Evolutionary conservation across 331 rosid species (phyloP).

Genomic region (Arachis monticola): DNA sequence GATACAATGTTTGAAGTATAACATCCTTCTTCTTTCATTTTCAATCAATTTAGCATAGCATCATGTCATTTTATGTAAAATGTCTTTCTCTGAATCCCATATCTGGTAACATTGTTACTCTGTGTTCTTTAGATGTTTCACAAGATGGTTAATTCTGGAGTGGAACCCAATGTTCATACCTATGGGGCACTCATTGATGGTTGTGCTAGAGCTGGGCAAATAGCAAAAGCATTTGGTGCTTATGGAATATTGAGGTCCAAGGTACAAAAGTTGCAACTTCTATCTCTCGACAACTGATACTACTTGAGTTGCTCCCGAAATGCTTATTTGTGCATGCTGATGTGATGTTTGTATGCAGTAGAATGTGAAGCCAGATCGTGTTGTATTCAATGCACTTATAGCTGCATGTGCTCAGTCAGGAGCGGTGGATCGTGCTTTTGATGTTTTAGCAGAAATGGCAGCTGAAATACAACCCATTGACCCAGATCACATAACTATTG

Average conservation of each 20-base stretch:
- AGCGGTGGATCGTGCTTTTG: conserved; percentile 98
- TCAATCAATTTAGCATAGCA: conserved; percentile 24
- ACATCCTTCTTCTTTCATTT: conserved; percentile 45
- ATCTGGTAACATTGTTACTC: conserved; percentile 30
- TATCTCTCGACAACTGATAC: conserved; percentile 25
- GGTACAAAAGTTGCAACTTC: conserved; percentile 57
- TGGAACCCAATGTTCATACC: conserved; percentile 87
- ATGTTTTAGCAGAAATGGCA: conserved; percentile 90
- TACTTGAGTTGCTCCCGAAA: conserved; percentile 11
- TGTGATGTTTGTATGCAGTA: conserved; percentile 87
- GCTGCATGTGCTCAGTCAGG: conserved; percentile 97
- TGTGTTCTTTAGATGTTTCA: conserved; percentile 70
- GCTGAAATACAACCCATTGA: conserved; percentile 82
- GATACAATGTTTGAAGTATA: conserved; percentile 94
- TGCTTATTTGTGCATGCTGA: conserved; percentile 55
- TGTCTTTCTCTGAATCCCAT: conserved; percentile 32
- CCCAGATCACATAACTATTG: conserved; percentile 88
- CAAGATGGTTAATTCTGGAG: conserved; percentile 90
- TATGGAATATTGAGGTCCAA: conserved; percentile 98
- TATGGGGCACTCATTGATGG: conserved; percentile 98
- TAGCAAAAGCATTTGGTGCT: conserved; percentile 98
- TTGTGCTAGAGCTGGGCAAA: conserved; percentile 96
- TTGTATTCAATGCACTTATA: conserved; percentile 98
- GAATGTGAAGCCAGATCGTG: conserved; percentile 99
- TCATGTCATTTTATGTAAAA: conserved; percentile 11